Conservation (phyloP, 1,284 basidiomycete genomes). For the Heterobasidion annosum region DNA sequence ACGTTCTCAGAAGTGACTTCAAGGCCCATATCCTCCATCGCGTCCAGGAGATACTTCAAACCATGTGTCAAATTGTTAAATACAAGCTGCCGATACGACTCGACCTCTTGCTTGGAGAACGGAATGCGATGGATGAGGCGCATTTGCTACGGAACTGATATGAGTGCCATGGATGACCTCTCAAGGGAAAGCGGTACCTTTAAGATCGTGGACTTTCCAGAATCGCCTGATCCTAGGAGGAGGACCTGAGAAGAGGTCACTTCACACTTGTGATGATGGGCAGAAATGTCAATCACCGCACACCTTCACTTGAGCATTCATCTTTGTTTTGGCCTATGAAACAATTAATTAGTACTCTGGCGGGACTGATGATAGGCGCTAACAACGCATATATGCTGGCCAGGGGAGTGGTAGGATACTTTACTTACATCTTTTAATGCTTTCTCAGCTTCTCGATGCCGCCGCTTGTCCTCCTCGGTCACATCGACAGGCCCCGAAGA, state of each 20-base stretch:
- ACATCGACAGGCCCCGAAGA: conserved; percentile 51
- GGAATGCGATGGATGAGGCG: conserved; percentile 77
- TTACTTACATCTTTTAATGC: conserved; percentile 48
- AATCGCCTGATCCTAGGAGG: conserved; percentile 88
- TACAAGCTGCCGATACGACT: conserved; percentile 79
- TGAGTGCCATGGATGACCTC: not conserved
- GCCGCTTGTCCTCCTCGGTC: conserved; percentile 52
- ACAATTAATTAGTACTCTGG: not conserved
- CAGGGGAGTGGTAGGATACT: not conserved
- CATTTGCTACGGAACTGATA: conserved; percentile 60
- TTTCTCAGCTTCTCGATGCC: conserved; percentile 62
- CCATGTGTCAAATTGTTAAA: conserved; percentile 89
- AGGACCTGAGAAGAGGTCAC: conserved; percentile 46
- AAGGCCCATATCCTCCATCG: conserved; percentile 84
- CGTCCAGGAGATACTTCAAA: conserved; percentile 75
- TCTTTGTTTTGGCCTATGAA: conserved; percentile 52
- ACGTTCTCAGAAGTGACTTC: conserved; percentile 56
- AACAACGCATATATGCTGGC: conserved; percentile 6
- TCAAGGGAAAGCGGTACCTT: conserved; percentile 42
- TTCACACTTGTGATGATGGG: not conserved
- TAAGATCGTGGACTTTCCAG: conserved; percentile 87
- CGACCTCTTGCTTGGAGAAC: conserved; percentile 70
- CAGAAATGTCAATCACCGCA: no score
- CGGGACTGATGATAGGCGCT: not conserved
- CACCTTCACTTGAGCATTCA: conserved; percentile 77